Conservation (phyloP, 345 rosid genomes). For the Arabis hirsuta region DNA sequence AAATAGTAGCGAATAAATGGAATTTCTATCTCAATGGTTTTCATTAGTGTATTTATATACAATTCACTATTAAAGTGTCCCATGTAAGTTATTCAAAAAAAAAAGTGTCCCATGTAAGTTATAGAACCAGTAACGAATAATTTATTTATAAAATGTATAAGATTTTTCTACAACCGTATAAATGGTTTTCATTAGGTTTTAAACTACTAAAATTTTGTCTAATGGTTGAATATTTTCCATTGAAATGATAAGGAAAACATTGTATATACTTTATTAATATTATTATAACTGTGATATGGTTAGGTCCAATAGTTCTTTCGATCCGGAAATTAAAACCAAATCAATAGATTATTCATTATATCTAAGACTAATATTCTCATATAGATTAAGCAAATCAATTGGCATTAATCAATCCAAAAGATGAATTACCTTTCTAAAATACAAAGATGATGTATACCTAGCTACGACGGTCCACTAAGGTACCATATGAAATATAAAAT, state of each 20-base stretch:
- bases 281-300: conserved; percentile 2
- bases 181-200: neutral
- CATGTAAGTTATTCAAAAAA: neutral
- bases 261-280: neutral
- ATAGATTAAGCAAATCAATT: conserved; percentile 22
- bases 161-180: neutral
- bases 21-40: too few species aligned
- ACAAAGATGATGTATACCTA: conserved; percentile 42
- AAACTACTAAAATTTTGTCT: neutral
- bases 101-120: neutral
- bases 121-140: neutral
- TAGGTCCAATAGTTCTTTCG: conserved; percentile 21
- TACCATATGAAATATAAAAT: conserved; percentile 15
- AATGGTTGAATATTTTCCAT: conserved; percentile 5
- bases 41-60: neutral
- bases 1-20: neutral
- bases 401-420: conserved; percentile 34
- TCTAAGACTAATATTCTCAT: conserved; percentile 25
- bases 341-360: conserved; percentile 37
- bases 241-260: neutral
- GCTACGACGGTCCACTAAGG: conserved; percentile 41
- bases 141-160: neutral
- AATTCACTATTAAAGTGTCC: neutral
- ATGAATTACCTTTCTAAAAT: conserved; percentile 29
- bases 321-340: conserved; percentile 24